Evolutionary conservation across 2,329 filamentous ascomycete genomes (phyloP), one percentile per base, ranked within the genome.

Genomic region (Penicillium brevicompactum): DNA sequence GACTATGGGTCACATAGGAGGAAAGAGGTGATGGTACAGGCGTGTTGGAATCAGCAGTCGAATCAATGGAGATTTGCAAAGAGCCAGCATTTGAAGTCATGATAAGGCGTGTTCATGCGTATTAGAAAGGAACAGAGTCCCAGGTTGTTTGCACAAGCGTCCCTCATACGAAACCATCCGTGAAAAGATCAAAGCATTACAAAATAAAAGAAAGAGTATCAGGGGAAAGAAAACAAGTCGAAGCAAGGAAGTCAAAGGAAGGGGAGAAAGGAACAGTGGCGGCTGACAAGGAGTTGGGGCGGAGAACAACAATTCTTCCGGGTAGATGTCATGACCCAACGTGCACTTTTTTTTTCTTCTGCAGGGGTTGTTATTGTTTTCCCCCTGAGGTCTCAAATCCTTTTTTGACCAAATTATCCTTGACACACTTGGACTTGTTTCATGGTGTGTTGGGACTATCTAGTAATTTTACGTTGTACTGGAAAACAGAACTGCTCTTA

Each of bases 241-340:
- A 60, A 57, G 60, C 57, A 65, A 62, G 58, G 63, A 61, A 59
- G 51, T 57, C 49, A 51, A 60, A 54, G 57, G 46, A 51, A 56
- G 54, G 56, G 55, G 61, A 56, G 55, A 64, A 49, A 60, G 43
- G 56, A 57, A 58, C 55, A 59, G 62, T 67, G 64, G 64, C 63
- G 66, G 67, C 67, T 69, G 67, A 69, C 66, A 65, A 68, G 67
- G 66, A 64, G 62, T 62, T 67, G 65, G 62, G 66, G 61, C 58
- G 62, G 61, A 66, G 62, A 66, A 66, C 63, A 64, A 66, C 63
- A 66, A 63, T 62, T 62, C 55, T 57, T 62, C 58, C 56, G 58
- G 53, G 46, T 53, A 46, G 52, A 55, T 55, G 52, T 55, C 52
- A 55, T 55, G 52, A 47, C 52, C 52, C 52, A 46, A 54, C 46